These are phyloP conservation scores for Kalmusia sp. DNA, from an alignment of 2,329 filamentous ascomycete genomes.

Conservation along the genomic window DNA sequence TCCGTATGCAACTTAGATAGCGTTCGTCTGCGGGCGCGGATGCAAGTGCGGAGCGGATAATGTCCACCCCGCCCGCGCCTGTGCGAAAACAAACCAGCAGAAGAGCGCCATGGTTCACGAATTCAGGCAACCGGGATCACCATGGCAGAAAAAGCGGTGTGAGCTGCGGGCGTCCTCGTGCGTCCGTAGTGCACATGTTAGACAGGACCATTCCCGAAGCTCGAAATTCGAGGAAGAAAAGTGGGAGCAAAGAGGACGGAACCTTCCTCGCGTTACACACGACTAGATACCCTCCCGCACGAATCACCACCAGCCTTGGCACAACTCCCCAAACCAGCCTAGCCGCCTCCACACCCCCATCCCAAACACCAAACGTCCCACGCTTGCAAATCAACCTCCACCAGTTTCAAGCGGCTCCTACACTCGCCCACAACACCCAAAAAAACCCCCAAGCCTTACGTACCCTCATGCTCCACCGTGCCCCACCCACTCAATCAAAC, in stretches of 20 bases:
- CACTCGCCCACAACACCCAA: background rate
- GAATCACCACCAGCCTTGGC: constrained; percentile 16
- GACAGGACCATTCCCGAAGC: no score
- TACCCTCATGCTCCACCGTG: no score
- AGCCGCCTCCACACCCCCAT: background rate
- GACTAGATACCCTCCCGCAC: constrained; percentile 4
- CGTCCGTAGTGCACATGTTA: background rate
- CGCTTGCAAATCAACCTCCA: background rate
- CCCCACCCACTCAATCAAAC: no score
- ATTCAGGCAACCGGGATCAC: background rate
- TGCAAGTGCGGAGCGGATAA: constrained; percentile 15
- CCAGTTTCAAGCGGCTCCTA: background rate
- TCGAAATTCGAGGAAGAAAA: no score
- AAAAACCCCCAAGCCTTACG: background rate
- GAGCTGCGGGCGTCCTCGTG: background rate
- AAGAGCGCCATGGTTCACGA: background rate
- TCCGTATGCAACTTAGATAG: constrained; percentile 17
- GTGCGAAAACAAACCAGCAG: background rate
- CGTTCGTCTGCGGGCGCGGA: constrained; percentile 15
- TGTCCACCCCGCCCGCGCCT: constrained; percentile 4
- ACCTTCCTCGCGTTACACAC: no score
- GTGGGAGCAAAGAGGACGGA: no score
- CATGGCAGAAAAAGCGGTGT: background rate
- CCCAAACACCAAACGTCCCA: constrained; percentile 14
- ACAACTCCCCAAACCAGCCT: constrained; percentile 8